These are phyloP conservation scores for Hydrangea macrophylla DNA, from an alignment of 148 eudicot species.

Conservation along the genomic window DNA sequence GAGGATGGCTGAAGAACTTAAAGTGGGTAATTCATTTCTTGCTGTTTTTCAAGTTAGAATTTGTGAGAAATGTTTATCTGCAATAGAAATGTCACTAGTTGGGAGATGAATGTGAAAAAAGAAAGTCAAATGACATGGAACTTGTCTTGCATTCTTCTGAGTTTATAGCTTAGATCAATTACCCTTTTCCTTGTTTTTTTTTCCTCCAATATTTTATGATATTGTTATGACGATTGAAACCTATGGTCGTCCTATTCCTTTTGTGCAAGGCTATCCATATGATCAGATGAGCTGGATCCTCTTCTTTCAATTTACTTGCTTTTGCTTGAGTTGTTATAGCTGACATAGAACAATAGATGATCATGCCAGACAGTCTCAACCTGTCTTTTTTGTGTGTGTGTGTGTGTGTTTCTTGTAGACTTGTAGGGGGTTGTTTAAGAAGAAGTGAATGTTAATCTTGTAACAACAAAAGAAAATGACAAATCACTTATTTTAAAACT, in stretches of 20 bases:
- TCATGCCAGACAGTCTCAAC: background rate
- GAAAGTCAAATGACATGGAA: background rate
- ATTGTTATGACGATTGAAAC: background rate
- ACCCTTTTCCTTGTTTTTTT: background rate
- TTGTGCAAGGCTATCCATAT: background rate
- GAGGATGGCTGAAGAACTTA: constrained; percentile 91
- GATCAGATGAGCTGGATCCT: background rate
- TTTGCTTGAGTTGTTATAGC: too few relatives aligned
- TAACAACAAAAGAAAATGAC: background rate
- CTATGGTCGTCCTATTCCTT: background rate
- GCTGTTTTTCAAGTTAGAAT: background rate
- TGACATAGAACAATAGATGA: background rate
- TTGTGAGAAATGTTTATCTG: background rate
- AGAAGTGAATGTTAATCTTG: too few relatives aligned
- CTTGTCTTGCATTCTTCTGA: background rate
- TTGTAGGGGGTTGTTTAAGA: too few relatives aligned
- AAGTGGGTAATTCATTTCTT: constrained; percentile 37
- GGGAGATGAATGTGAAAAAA: background rate
- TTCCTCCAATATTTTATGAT: background rate
- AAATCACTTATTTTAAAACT: background rate
- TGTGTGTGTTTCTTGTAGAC: background rate
- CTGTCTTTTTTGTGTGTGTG: background rate
- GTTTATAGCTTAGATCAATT: background rate
- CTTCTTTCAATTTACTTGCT: background rate
- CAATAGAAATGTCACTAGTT: background rate